These are phyloP conservation scores for Claviceps cyperi DNA, from an alignment of 2,329 filamentous ascomycete species.

Conservation along the genomic window DNA sequence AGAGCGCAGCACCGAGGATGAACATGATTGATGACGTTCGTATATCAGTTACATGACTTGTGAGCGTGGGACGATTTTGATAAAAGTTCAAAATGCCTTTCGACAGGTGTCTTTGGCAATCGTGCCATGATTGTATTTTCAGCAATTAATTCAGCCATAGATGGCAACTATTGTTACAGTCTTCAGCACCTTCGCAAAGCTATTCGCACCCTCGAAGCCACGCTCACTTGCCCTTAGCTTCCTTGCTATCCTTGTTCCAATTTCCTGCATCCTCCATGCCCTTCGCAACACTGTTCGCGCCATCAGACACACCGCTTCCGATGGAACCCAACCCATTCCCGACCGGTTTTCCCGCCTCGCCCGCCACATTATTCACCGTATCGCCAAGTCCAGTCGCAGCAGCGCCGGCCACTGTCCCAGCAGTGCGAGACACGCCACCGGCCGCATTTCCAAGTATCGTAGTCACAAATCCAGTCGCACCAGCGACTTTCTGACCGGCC, in stretches of 20 bases:
- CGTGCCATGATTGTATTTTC: not conserved
- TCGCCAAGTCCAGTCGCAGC: constrained; percentile 42
- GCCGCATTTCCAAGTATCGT: constrained; percentile 26
- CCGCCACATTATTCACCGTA: constrained; percentile 38
- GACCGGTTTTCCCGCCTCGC: constrained; percentile 37
- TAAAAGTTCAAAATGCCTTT: not conserved
- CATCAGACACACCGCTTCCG: constrained; percentile 38
- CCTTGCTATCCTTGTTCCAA: constrained; percentile 28
- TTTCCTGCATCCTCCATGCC: constrained; percentile 44
- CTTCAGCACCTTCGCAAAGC: constrained; percentile 38
- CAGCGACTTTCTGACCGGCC: constrained; percentile 17
- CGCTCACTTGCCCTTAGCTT: not conserved
- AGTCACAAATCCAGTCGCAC: constrained; percentile 24
- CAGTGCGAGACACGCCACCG: constrained; percentile 25
- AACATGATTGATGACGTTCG: not conserved
- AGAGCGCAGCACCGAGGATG: no score
- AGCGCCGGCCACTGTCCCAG: constrained; percentile 31
- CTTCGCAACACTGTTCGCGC: constrained; percentile 32
- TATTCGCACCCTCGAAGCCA: constrained; percentile 2
- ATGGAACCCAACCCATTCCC: constrained; percentile 40
- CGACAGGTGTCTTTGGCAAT: not conserved
- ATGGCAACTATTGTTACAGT: constrained; percentile 31
- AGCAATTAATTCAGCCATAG: not conserved
- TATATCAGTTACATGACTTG: not conserved
- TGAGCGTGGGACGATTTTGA: not conserved